Evolutionary conservation across 2,329 filamentous ascomycete species (phyloP).

Genomic region (Trichoderma cornu-damae): DNA sequence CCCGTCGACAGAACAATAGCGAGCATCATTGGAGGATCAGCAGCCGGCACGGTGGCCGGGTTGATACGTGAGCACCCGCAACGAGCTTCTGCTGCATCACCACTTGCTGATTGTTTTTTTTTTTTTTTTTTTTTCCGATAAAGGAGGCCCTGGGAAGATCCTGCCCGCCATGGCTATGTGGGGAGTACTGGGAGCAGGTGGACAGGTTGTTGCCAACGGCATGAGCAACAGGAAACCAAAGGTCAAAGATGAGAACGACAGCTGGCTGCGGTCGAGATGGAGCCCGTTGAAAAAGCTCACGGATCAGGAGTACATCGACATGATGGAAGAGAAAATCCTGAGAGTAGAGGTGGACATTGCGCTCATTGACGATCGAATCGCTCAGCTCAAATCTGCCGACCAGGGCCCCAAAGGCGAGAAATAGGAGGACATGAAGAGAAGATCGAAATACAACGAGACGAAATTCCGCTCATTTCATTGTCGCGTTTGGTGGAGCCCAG

Average conservation of each 20-base stretch:
- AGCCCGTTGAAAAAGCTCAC: slow-evolving; percentile 65
- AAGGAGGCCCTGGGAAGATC: slow-evolving; percentile 50
- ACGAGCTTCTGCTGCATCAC: not conserved
- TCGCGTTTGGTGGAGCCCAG: not conserved
- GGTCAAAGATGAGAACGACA: slow-evolving; percentile 36
- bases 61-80: slow-evolving; percentile 43
- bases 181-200: slow-evolving; percentile 38
- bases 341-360: slow-evolving; percentile 71
- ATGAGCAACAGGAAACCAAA: slow-evolving; percentile 26
- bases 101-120: slow-evolving; percentile 21
- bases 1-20: slow-evolving; percentile 58
- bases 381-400: slow-evolving; percentile 27
- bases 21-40: slow-evolving; percentile 64
- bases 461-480: not conserved
- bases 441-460: no score
- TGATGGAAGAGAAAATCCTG: slow-evolving; percentile 67
- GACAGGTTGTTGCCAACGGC: slow-evolving; percentile 36
- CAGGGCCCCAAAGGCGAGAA: not conserved
- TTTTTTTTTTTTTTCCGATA: no score
- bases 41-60: slow-evolving; percentile 59
- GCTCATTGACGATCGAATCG: slow-evolving; percentile 70
- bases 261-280: slow-evolving; percentile 57
- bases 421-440: not conserved
- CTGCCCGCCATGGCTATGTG: slow-evolving; percentile 48
- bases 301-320: slow-evolving; percentile 66